Evolutionary conservation across 164 flowering plant genomes (phyloP).

Genomic region (Nymphaea colorata): DNA sequence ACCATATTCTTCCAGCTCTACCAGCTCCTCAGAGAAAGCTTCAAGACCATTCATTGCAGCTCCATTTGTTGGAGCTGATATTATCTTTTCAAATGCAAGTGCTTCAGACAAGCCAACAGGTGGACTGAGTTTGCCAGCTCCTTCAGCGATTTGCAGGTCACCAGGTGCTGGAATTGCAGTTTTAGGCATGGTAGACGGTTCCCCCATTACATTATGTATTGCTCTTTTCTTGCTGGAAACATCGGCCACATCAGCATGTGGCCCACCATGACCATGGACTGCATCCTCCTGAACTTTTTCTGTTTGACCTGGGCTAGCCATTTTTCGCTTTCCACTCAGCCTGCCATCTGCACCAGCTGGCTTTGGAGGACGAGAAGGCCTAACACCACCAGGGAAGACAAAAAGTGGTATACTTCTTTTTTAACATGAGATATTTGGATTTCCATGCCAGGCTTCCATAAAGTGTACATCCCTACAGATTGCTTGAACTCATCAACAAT

Average conservation of each 20-base stretch:
- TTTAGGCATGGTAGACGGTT: conserved; percentile 5
- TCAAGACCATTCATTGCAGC: conserved; percentile 6
- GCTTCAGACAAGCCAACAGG: conserved; percentile 6
- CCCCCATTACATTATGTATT: conserved; percentile 11
- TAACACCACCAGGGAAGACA: conserved; percentile 74
- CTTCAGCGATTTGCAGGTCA: conserved; percentile 12
- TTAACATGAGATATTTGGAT: conserved; percentile 59
- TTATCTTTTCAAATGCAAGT: conserved; percentile 31
- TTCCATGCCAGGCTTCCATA: conserved; percentile 71
- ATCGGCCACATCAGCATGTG: conserved; percentile 6
- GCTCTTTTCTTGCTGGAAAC: conserved; percentile 7
- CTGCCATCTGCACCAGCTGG: conserved; percentile 22
- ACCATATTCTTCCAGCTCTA: conserved; percentile 44
- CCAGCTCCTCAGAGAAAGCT: conserved; percentile 29
- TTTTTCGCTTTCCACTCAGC: conserved; percentile 17
- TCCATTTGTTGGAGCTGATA: conserved; percentile 22
- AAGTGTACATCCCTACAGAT: conserved; percentile 37
- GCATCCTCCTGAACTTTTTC: conserved; percentile 19
- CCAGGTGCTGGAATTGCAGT: conserved; percentile 5
- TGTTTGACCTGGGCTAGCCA: conserved; percentile 13
- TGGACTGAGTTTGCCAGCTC: conserved; percentile 2
- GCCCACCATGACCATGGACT: conserved; percentile 1
- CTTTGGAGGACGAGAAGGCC: conserved; percentile 48
- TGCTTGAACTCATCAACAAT: conserved; percentile 81
- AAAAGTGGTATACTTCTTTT: conserved; percentile 49